Percentiles rank a stretch among this genome's conserved stretches.
These are phyloP conservation scores for Fusarium pseudoanthophilum DNA, from an alignment of 2,329 filamentous ascomycete genomes.

Conservation along the genomic window DNA sequence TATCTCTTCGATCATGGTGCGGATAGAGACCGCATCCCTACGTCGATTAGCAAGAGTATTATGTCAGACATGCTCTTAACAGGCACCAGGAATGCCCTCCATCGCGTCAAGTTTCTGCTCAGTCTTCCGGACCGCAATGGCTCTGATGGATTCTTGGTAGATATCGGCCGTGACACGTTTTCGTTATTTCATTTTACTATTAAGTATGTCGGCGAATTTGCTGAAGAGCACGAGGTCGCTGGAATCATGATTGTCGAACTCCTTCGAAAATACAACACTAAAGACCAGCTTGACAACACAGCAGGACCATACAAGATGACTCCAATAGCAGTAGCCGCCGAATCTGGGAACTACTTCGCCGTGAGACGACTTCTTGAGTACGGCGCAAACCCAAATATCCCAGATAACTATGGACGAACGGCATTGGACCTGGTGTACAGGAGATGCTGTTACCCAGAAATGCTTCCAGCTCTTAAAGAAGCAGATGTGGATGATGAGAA, in stretches of 20 bases:
- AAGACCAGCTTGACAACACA: background rate
- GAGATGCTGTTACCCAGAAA: background rate
- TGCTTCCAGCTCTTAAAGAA: background rate
- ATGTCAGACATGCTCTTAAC: background rate
- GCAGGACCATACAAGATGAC: constrained; percentile 1
- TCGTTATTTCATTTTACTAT: background rate
- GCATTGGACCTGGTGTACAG: background rate
- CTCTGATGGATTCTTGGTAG: background rate
- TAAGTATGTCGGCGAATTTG: background rate
- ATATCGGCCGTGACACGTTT: background rate
- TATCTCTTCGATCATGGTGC: background rate
- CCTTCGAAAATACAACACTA: background rate
- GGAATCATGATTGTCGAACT: background rate
- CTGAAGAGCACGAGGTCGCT: background rate
- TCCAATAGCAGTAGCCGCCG: background rate
- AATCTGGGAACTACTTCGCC: background rate
- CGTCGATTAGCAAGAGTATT: background rate
- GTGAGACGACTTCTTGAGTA: background rate
- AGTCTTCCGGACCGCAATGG: background rate
- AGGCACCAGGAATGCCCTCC: background rate
- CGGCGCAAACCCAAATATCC: background rate
- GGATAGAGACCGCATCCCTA: background rate
- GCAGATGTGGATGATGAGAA: background rate
- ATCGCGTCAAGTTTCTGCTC: background rate
- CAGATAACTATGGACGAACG: background rate